phyloP scores from a whole-genome alignment of 1,139 yeast genomes.

The Debaryomycetaceae sp. region DNA sequence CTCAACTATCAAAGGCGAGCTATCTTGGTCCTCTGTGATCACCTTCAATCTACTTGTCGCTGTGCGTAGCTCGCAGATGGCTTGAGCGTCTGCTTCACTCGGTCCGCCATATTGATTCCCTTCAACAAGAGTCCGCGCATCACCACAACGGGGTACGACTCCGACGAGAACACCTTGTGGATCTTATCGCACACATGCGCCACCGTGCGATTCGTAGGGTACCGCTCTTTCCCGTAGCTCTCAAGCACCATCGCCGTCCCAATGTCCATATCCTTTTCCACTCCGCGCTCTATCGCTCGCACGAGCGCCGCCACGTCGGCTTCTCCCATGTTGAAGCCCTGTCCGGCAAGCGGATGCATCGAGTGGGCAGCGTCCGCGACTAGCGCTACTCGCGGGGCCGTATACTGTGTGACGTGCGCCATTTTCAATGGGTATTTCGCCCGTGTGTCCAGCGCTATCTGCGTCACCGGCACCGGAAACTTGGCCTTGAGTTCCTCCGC shows the following conservation, averaged over 20 bases:
- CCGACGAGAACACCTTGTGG: conserved; percentile 78
- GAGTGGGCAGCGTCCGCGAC: conserved; percentile 99
- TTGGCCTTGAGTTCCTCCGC: conserved; percentile 39
- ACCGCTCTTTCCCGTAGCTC: conserved; percentile 73
- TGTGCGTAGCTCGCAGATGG: no score
- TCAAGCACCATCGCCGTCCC: conserved; percentile 79
- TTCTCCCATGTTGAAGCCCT: conserved; percentile 98
- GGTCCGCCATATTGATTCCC: conserved; percentile 48
- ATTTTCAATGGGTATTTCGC: conserved; percentile 84
- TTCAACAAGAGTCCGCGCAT: conserved; percentile 70
- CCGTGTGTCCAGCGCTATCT: conserved; percentile 52
- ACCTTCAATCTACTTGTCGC: no score
- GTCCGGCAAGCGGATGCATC: conserved; percentile 96
- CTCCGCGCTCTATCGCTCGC: conserved; percentile 58
- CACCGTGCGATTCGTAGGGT: conserved; percentile 67
- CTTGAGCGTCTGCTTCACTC: conserved; percentile 45
- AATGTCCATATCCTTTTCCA: conserved; percentile 73
- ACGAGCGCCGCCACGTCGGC: conserved; percentile 73
- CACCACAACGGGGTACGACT: conserved; percentile 60
- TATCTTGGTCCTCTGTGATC: no score
- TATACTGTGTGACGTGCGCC: conserved; percentile 85
- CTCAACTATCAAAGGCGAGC: no score
- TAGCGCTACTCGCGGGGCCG: conserved; percentile 73
- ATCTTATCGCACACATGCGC: conserved; percentile 87
- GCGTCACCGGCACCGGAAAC: conserved; percentile 55